Evolutionary conservation across 495 filamentous ascomycete genomes (phyloP).

Genomic region (Penicillium ochrochloron): DNA sequence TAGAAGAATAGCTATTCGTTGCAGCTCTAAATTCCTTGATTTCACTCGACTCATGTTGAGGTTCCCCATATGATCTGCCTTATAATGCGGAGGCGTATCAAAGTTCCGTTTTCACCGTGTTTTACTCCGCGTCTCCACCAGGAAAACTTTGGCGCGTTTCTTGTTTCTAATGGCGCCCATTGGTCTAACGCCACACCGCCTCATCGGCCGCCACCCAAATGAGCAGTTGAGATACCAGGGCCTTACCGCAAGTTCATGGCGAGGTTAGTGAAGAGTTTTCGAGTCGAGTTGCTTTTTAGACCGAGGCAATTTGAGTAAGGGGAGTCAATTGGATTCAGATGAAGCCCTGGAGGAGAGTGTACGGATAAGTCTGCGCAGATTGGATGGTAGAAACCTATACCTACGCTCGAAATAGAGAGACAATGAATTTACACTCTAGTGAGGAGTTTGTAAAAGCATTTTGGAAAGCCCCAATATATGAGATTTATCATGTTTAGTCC

Average conservation of each 20-base stretch:
- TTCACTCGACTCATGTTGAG: not conserved
- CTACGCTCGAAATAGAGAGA: not conserved
- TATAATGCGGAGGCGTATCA: conserved; percentile 29
- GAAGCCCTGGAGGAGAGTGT: not conserved
- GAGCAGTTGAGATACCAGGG: conserved; percentile 1
- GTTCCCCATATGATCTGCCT: not conserved
- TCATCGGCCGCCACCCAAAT: conserved; percentile 19
- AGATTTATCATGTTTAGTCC: too few relatives aligned
- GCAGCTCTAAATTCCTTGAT: not conserved
- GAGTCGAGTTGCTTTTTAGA: not conserved
- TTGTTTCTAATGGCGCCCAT: conserved; percentile 6
- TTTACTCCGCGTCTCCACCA: conserved; percentile 26
- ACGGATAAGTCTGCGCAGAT: not conserved
- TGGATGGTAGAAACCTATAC: not conserved
- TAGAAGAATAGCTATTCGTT: not conserved
- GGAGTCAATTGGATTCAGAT: not conserved
- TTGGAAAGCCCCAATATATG: too few relatives aligned
- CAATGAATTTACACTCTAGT: too few relatives aligned
- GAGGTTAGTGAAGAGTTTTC: not conserved
- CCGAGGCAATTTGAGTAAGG: not conserved
- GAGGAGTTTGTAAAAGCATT: not conserved
- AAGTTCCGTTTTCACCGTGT: conserved; percentile 16
- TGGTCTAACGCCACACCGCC: conserved; percentile 25
- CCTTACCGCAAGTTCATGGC: not conserved
- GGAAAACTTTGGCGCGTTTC: conserved; percentile 26